Evolutionary conservation across 2,329 filamentous ascomycete genomes (phyloP), one percentile per base, ranked within the genome.

Genomic region (Paecilomyces sp.): DNA sequence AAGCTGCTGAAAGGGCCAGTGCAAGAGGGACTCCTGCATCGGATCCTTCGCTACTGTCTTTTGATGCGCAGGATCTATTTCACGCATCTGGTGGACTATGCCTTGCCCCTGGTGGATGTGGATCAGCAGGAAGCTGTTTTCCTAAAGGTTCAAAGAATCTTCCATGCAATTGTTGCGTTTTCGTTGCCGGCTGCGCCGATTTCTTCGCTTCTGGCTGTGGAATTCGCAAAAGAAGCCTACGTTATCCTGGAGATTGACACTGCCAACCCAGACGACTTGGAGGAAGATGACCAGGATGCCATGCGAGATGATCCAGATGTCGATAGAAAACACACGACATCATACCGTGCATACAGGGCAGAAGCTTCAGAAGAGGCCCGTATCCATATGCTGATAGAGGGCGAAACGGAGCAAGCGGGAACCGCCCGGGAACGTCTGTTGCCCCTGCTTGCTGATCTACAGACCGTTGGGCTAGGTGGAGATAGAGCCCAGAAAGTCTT

Each of bases 401-500:
- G 64, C 2, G 73, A 75, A 25, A 63, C 69, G 57, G 52, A 57
- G 4, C 62, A 64, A 1, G 69, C 74, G 11, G 67, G 58, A 7
- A 64, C 67, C n/a, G 66, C 74, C 22, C 72, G 73, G 8, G 66
- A 72, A 51, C 66, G 62, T n/a, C 64, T 78, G 15, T 59, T 78
- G 24, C 63, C 68, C 24, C 68, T 83, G 12, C 67, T 83, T 15
- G 72, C 74, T 51, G 74, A 72, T 6, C 68, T 86, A 24, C 76
- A 83, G 60, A 72, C 77, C 18, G 79, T 85, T 15, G 84, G 84
- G 0, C 72, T 87, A 25, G 84, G 83, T 11, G 80, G 80, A 33
- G 79, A 80, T 50, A 76, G 76, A 54, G 79, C 80, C 4, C 82
- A 86, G 65, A 80, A 81, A 60, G 79, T 84, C 7, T 82, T 86